Percentiles rank a stretch among this genome's conserved stretches.
Evolutionary conservation across 306 rosid genomes (phyloP).

Genomic region (Sesbania bispinosa): DNA sequence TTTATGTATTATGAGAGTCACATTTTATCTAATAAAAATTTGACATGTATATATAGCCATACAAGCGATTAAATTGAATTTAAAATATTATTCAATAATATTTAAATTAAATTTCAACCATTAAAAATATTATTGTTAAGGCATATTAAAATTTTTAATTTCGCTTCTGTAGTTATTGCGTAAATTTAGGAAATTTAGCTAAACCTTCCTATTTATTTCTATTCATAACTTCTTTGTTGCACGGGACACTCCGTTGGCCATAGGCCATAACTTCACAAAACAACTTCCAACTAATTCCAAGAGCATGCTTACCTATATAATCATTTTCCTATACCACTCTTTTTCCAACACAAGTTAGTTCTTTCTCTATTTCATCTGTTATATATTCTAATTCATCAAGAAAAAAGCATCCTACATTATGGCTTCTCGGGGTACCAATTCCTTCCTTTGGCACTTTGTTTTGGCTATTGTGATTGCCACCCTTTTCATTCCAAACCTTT

Average conservation of each 20-base stretch:
- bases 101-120: neutral
- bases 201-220: neutral
- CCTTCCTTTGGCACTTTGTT: neutral
- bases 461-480: neutral
- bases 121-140: neutral
- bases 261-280: constrained; percentile 2
- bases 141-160: neutral
- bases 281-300: constrained; percentile 1
- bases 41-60: no score
- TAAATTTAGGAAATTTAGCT: neutral
- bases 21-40: no score
- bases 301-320: neutral
- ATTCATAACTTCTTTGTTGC: neutral
- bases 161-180: neutral
- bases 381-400: no score
- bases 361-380: neutral
- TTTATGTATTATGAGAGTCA: no score
- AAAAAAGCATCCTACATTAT: neutral
- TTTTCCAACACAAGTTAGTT: neutral
- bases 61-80: neutral
- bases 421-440: neutral
- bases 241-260: neutral
- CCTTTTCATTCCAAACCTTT: neutral
- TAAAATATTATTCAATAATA: neutral
- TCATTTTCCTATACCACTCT: neutral